These are phyloP conservation scores for Aspergillus neotritici DNA, from an alignment of 2,329 filamentous ascomycete species.

Conservation along the genomic window DNA sequence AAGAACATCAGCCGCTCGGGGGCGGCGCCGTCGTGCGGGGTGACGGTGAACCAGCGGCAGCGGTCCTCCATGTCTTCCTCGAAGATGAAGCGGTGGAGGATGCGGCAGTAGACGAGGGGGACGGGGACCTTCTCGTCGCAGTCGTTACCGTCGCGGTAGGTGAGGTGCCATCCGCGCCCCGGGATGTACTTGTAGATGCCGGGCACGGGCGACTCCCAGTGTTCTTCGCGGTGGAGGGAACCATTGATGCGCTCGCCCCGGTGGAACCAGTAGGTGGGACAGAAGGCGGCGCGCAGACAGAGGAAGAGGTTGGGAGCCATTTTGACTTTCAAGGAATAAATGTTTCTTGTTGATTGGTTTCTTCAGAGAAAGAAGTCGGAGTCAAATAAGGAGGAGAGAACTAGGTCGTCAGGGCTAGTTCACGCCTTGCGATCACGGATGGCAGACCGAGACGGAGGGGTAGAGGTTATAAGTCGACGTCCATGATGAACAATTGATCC, in stretches of 20 bases:
- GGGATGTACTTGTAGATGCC: constrained; percentile 48
- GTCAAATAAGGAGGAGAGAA: not conserved
- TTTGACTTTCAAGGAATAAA: not conserved
- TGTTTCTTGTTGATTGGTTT: constrained; percentile 4
- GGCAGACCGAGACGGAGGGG: not conserved
- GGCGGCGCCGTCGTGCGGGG: constrained; percentile 33
- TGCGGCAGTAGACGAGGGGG: constrained; percentile 44
- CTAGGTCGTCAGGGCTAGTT: not conserved
- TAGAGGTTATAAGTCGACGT: constrained; percentile 27
- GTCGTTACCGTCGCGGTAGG: constrained; percentile 35
- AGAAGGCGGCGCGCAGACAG: constrained; percentile 45
- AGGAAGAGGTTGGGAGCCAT: constrained; percentile 50
- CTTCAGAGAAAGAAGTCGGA: not conserved
- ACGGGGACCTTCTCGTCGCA: constrained; percentile 31
- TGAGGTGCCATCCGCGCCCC: constrained; percentile 47
- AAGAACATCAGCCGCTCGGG: constrained; percentile 43
- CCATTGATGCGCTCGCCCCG: constrained; percentile 34
- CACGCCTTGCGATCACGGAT: not conserved
- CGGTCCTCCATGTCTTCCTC: constrained; percentile 44
- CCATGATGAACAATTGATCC: constrained; percentile 23
- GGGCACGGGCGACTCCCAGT: constrained; percentile 45
- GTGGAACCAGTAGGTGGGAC: constrained; percentile 47
- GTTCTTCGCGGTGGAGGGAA: constrained; percentile 40
- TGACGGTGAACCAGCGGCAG: constrained; percentile 40
- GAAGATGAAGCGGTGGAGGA: constrained; percentile 46